Conservation (phyloP, 2,329 filamentous ascomycete genomes). For the Fusarium veterinarium region DNA sequence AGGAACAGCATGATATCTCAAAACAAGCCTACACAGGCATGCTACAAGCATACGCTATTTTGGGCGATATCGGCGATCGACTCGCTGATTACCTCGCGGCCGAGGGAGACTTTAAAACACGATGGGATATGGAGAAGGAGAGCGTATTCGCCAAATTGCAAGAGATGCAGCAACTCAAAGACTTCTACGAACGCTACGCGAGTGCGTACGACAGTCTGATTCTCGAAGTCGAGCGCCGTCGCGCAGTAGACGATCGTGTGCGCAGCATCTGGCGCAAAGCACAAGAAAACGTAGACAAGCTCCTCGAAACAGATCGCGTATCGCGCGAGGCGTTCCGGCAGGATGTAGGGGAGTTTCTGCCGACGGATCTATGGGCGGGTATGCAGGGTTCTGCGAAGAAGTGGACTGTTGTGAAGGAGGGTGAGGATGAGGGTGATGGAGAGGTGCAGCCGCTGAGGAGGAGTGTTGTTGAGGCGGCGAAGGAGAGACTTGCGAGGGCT, state of each 20-base stretch:
- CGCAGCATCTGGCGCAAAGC: slow-evolving; percentile 81
- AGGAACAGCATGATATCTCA: slow-evolving; percentile 67
- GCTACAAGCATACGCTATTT: slow-evolving; percentile 70
- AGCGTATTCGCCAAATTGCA: slow-evolving; percentile 75
- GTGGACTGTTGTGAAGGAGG: slow-evolving; percentile 60
- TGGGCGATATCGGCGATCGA: slow-evolving; percentile 75
- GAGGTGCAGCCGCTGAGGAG: slow-evolving; percentile 29
- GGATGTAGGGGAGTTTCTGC: slow-evolving; percentile 87
- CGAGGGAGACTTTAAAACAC: slow-evolving; percentile 69
- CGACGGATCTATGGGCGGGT: slow-evolving; percentile 87
- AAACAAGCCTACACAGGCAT: slow-evolving; percentile 66
- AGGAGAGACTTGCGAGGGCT: slow-evolving; percentile 26
- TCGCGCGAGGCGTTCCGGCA: slow-evolving; percentile 82
- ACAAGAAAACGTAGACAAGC: slow-evolving; percentile 77
- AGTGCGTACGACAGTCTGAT: slow-evolving; percentile 86
- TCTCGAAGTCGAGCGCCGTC: slow-evolving; percentile 83
- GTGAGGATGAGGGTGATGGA: slow-evolving; percentile 41
- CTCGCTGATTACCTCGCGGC: slow-evolving; percentile 74
- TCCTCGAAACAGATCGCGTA: slow-evolving; percentile 77
- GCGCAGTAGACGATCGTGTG: slow-evolving; percentile 78
- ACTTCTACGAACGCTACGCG: slow-evolving; percentile 90
- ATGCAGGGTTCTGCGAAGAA: slow-evolving; percentile 70
- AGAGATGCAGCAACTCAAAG: slow-evolving; percentile 80
- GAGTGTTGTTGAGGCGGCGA: slow-evolving; percentile 44
- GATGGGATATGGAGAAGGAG: slow-evolving; percentile 81